phyloP scores from a whole-genome alignment of 2,329 filamentous ascomycete genomes.

The Diaporthe humulicola region DNA sequence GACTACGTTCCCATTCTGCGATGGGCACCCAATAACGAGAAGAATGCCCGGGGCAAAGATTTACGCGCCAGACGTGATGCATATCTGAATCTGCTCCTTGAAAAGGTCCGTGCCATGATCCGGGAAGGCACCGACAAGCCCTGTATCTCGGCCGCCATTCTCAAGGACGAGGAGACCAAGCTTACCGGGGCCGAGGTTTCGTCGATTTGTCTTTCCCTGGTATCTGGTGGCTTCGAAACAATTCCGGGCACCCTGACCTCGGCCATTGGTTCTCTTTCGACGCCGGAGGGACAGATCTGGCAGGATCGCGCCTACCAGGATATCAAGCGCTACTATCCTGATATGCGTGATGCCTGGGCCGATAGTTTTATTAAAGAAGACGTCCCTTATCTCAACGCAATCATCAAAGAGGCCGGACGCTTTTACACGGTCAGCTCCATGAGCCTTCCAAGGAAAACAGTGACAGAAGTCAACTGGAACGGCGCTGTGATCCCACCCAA shows the following conservation, averaged over 20 bases:
- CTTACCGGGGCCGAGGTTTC: constrained; percentile 65
- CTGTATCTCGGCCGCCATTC: constrained; percentile 65
- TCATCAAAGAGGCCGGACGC: constrained; percentile 65
- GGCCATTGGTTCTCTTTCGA: constrained; percentile 63
- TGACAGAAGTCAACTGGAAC: constrained; percentile 63
- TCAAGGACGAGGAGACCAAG: constrained; percentile 67
- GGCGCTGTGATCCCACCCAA: constrained; percentile 63
- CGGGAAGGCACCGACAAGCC: constrained; percentile 64
- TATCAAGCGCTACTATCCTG: constrained; percentile 61
- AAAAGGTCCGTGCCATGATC: constrained; percentile 65
- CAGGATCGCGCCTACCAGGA: constrained; percentile 66
- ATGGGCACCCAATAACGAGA: constrained; percentile 65
- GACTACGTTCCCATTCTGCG: constrained; percentile 65
- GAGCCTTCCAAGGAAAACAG: constrained; percentile 65
- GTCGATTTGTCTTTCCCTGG: constrained; percentile 65
- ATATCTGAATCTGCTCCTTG: constrained; percentile 62
- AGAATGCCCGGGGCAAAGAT: constrained; percentile 60
- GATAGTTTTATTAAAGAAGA: constrained; percentile 59
- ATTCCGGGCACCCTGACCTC: constrained; percentile 67
- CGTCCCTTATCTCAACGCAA: constrained; percentile 61
- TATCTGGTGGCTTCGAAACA: constrained; percentile 67
- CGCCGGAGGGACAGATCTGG: constrained; percentile 60
- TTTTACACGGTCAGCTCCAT: constrained; percentile 68
- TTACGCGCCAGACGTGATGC: constrained; percentile 61
- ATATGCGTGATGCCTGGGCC: constrained; percentile 61